Evolutionary conservation across 2,329 filamentous ascomycete genomes (phyloP).

Genomic region (Sodiomyces alkalinus): DNA sequence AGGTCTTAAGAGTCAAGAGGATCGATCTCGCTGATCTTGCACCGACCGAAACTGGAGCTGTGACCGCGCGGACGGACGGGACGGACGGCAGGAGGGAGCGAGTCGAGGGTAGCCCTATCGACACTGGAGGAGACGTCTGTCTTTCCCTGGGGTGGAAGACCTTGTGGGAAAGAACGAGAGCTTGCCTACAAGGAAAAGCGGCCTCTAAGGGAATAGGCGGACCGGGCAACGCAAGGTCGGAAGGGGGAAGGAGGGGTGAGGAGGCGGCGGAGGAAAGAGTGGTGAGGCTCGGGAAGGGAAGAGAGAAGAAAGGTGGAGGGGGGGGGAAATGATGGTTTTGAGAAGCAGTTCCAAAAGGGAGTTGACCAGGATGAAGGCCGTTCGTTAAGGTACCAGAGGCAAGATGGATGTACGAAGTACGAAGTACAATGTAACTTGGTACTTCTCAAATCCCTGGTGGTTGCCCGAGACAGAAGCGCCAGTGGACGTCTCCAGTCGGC

Average conservation of each 20-base stretch:
- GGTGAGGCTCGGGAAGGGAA: slow-evolving; percentile 1
- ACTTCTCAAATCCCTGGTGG: no score
- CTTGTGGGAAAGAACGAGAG: background rate
- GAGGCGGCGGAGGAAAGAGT: background rate
- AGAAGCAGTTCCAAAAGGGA: slow-evolving; percentile 1
- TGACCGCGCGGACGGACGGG: background rate
- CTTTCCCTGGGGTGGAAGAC: background rate
- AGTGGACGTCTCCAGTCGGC: no score
- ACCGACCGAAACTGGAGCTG: background rate
- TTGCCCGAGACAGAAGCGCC: no score
- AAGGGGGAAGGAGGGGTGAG: background rate
- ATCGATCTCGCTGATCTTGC: background rate
- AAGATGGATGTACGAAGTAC: no score
- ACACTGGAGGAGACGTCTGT: slow-evolving; percentile 1
- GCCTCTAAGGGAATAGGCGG: background rate
- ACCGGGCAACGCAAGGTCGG: background rate
- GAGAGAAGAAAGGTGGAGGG: slow-evolving; percentile 1
- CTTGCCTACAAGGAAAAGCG: slow-evolving; percentile 1
- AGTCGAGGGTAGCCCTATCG: background rate
- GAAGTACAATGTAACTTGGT: no score
- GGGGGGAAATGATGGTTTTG: slow-evolving; percentile 2
- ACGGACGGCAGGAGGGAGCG: background rate
- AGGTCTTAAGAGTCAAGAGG: background rate
- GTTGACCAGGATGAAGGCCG: slow-evolving; percentile 2
- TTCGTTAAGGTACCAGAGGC: no score